Evolutionary conservation across 768 basidiomycete genomes (phyloP), one percentile per base, ranked within the genome.

Genomic region (Boletus rex-veris): DNA sequence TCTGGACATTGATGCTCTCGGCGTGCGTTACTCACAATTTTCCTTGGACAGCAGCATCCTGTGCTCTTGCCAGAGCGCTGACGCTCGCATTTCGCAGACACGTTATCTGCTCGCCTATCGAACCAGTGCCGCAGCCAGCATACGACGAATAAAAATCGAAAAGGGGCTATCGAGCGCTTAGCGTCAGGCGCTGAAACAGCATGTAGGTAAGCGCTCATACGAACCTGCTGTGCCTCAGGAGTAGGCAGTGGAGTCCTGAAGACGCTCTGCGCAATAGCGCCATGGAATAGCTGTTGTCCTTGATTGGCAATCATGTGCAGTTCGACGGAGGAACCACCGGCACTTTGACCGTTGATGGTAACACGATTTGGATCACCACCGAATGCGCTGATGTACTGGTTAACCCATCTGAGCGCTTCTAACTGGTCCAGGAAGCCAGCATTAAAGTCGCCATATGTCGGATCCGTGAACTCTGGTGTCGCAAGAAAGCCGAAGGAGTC

Each of bases 401-500:
- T 60, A 8, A 77, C 69, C 74, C 75, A 78, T 51, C 51, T 55
- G 40, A 78, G 64, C 3, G 74, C 73, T 50, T 71, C 67, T 3
- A 68, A 58, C 63, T 88, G 83, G 66, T 86, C 86, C 18, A 69
- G 62, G 67, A 82, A 78, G 5, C 81, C 81, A 7, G 70, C 78
- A 49, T 84, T 83, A 50, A 79, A 65, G 59, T 83, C 80, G 0
- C 78, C 81, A 24, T 73, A 60, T 0, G 55, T 50, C 10, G 71
- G 31, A 49, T 77, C 66, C 2, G 59, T 49, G 50, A 84, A 75
- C 19, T 76, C 79, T 2, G 84, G 80, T 8, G 71, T 63, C 1
- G 81, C 66, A 26, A 85, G 76, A 71, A 86, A 87, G 24, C 86
- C 86, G 60, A 87, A 78, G 1, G 80, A 78, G 48, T 77, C 76